phyloP scores from a whole-genome alignment of 2,329 filamentous ascomycete genomes.

The Diplodia corticola region DNA sequence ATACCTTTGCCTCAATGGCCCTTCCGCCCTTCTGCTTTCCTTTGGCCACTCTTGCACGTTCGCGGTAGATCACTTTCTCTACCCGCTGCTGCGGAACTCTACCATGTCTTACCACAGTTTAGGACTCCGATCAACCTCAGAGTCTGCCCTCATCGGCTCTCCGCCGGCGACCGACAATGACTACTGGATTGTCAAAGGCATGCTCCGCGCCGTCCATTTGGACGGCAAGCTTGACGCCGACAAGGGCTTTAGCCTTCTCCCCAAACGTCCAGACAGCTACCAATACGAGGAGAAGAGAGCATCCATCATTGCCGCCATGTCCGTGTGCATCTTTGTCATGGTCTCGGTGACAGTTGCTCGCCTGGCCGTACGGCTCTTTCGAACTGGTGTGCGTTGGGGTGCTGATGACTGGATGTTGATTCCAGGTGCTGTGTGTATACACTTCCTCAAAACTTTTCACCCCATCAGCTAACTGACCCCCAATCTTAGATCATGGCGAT shows the following conservation, averaged over 20 bases:
- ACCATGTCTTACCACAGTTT: background rate
- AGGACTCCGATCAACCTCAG: background rate
- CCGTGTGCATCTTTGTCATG: conserved; percentile 34
- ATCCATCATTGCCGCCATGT: conserved; percentile 32
- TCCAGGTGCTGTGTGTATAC: conserved; percentile 33
- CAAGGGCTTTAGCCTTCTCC: conserved; percentile 21
- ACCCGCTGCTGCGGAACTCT: background rate
- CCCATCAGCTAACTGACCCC: background rate
- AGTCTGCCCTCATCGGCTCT: conserved; percentile 26
- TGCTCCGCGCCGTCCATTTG: conserved; percentile 28
- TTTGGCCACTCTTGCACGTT: background rate
- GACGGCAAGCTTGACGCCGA: conserved; percentile 26
- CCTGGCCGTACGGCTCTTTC: conserved; percentile 31
- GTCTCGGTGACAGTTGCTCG: conserved; percentile 32
- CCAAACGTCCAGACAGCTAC: conserved; percentile 24
- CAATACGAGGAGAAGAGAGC: conserved; percentile 31
- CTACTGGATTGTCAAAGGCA: conserved; percentile 33
- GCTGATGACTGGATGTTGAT: conserved; percentile 38
- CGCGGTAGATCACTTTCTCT: background rate
- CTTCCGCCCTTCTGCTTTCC: background rate
- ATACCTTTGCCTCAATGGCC: background rate
- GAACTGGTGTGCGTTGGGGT: conserved; percentile 34
- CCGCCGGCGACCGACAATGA: conserved; percentile 33
- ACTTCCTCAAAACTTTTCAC: background rate
- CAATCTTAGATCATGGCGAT: conserved; percentile 28